A percentile compares a stretch with the other conserved stretches of the same genome.
Evolutionary conservation across 2,329 filamentous ascomycete genomes (phyloP).

Genomic region (Claviceps paspali): DNA sequence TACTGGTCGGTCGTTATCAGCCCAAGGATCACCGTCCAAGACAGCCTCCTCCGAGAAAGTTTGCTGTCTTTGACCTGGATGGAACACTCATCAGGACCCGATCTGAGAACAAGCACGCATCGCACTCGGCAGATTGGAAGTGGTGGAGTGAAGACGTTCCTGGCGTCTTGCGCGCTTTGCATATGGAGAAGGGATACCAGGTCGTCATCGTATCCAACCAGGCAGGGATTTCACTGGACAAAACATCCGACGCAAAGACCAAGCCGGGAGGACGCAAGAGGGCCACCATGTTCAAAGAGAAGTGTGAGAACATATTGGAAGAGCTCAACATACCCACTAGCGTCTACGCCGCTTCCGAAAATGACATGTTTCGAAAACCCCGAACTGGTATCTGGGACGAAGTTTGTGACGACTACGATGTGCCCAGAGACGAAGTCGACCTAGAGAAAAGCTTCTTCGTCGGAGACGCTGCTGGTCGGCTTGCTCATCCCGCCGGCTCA

Average conservation of each 20-base stretch:
- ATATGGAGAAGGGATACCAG: conserved; percentile 53
- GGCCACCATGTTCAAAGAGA: conserved; percentile 68
- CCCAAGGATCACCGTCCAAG: conserved; percentile 23
- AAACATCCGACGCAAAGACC: conserved; percentile 50
- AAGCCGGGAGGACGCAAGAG: conserved; percentile 47
- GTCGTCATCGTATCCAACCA: conserved; percentile 83
- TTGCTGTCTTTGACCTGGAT: conserved; percentile 66
- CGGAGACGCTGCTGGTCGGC: conserved; percentile 64
- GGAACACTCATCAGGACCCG: conserved; percentile 70
- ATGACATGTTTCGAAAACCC: conserved; percentile 77
- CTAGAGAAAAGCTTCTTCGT: conserved; percentile 64
- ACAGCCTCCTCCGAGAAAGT: conserved; percentile 30
- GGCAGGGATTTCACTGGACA: conserved; percentile 61
- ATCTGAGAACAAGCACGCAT: conserved; percentile 66
- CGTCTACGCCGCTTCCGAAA: conserved; percentile 73
- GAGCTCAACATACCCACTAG: conserved; percentile 61
- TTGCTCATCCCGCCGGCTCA: conserved; percentile 20
- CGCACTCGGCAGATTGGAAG: conserved; percentile 68
- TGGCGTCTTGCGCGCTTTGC: conserved; percentile 46
- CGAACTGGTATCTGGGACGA: conserved; percentile 75
- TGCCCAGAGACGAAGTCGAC: conserved; percentile 47
- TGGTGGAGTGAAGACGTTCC: conserved; percentile 78
- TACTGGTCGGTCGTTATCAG: conserved; percentile 62
- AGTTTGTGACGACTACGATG: conserved; percentile 40
- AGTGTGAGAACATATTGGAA: conserved; percentile 52